Conservation (phyloP, 805 yeast genomes). For the Metschnikowia shivogae region DNA sequence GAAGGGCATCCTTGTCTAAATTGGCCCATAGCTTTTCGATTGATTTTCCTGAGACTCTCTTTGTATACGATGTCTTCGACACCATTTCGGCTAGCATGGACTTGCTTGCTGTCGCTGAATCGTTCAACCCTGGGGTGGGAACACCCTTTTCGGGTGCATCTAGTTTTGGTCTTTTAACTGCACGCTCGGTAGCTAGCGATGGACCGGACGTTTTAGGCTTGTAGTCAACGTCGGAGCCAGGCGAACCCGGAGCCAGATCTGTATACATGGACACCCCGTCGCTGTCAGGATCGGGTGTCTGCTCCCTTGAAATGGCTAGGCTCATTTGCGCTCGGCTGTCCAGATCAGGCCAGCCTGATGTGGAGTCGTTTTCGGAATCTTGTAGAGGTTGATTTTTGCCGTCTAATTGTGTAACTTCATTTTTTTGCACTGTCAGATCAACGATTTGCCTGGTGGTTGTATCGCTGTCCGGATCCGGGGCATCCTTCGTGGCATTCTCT, state of each 20-base stretch:
- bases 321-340: background rate
- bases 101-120: background rate
- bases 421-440: too few species aligned
- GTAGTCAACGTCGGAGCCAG: conserved; percentile 5
- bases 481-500: background rate
- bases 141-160: background rate
- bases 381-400: background rate
- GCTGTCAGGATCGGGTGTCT: conserved; percentile 12
- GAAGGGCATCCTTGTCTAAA: conserved; percentile 10
- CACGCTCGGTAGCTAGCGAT: conserved; percentile 7
- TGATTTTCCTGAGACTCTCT: conserved; percentile 10
- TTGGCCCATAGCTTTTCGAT: conserved; percentile 17
- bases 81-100: conserved; percentile 2
- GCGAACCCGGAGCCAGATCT: conserved; percentile 12
- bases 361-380: background rate
- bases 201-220: background rate
- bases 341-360: background rate
- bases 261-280: conserved; percentile 8
- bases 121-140: background rate
- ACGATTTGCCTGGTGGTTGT: too few species aligned
- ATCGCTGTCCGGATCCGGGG: too few species aligned
- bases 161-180: conserved; percentile 4
- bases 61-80: conserved; percentile 5
- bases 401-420: background rate
- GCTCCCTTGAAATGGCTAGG: conserved; percentile 9